Base-by-base conservation (phyloP, 1,139 yeast genomes). In the Debaryomyces fabryi region DNA sequence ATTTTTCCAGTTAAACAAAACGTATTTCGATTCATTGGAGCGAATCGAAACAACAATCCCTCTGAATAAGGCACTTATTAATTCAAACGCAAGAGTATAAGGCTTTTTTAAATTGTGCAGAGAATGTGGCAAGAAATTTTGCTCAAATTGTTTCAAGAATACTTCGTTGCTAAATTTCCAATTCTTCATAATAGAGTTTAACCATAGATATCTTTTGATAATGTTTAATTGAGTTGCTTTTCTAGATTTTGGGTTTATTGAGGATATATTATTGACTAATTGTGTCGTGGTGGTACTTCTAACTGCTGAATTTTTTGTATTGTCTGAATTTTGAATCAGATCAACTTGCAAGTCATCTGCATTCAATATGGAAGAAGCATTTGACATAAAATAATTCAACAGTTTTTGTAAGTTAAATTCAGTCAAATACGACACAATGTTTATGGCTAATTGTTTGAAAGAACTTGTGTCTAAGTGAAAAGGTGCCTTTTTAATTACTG, bases 1-100 rank as follows among this genome's bases (percentile, higher is more conserved):
- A 49, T 65, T 72, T 36, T 61, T 59, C 72, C 76, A 73, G 53
- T 71, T 72, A 52, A 62, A 64, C 7, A 58, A 46, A 5, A 71
- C 57, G 49, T 63, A 68, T 8, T 60, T 54, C 2, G 58, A 53
- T 20, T 59, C 66, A n/a, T 57, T 53, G 6, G 54, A 48, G 10
- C 44, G 42, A 20, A 48, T 9, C 44, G 55, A 57, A 46, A 59
- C 48, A 12, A 58, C 54, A 45, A 65, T 42, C 6, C 68, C 62
- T 29, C 48, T 54, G 49, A 64, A 66, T 32, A 56, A 54, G 4
- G 62, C 52, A 40, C 46, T 47, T 21, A 66, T 58, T 48, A 69
- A 59, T 46, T 60, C 70, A 46, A 49, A 46, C 2, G 62, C 54
- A 9, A 65, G 49, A 4, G 48, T 46, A 23, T 44, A 54, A 38